phyloP scores from a whole-genome alignment of 148 eudicot species.

The Rhododendron kiyosumense region DNA sequence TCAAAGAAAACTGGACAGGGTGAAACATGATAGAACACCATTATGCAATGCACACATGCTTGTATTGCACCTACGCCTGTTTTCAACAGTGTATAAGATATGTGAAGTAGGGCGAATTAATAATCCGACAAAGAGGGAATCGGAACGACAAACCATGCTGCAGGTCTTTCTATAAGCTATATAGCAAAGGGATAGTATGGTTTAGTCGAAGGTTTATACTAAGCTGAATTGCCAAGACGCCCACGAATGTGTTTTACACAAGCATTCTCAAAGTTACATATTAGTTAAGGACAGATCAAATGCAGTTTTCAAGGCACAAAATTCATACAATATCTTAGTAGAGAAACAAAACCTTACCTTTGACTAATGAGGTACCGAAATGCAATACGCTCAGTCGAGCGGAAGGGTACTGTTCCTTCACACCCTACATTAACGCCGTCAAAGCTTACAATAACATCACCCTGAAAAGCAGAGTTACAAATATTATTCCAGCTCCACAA shows the following conservation, averaged over 20 bases:
- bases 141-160: not conserved
- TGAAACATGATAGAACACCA: not conserved
- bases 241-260: no score
- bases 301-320: not conserved
- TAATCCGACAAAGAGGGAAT: not conserved
- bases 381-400: constrained; percentile 91
- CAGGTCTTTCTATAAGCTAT: not conserved
- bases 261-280: not conserved
- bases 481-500: not conserved
- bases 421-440: constrained; percentile 70
- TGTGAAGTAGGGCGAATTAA: not conserved
- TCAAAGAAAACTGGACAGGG: not conserved
- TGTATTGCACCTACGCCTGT: not conserved
- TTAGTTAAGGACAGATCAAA: not conserved
- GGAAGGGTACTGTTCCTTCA: constrained; percentile 99
- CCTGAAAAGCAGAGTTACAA: constrained; percentile 39
- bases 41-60: not conserved
- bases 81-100: not conserved
- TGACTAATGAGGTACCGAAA: constrained; percentile 95
- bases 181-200: not conserved
- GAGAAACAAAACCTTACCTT: constrained; percentile 48
- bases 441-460: constrained; percentile 91
- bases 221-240: constrained; percentile 3
- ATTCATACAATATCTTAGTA: not conserved
- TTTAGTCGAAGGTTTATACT: not conserved